phyloP scores from a whole-genome alignment of 2,329 filamentous ascomycete species.

The Trichoderma koningiopsis region DNA sequence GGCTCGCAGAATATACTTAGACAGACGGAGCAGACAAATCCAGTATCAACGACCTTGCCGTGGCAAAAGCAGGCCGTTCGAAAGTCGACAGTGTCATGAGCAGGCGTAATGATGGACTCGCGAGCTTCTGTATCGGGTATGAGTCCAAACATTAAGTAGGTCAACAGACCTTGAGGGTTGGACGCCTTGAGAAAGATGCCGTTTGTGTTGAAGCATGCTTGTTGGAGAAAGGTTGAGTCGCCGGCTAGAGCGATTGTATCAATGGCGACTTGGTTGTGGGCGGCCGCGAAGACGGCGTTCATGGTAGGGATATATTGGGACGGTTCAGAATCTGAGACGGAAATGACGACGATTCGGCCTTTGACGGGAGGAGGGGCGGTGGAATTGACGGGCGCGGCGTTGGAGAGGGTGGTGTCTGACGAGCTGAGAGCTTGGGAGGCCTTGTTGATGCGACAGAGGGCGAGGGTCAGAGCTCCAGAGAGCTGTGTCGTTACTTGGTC shows the following conservation, averaged over 20 bases:
- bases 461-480: constrained; percentile 86
- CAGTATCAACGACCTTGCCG: constrained; percentile 83
- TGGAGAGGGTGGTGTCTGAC: constrained; percentile 36
- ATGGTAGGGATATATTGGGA: constrained; percentile 97
- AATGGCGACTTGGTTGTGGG: constrained; percentile 83
- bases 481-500: constrained; percentile 81
- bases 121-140: constrained; percentile 64
- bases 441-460: constrained; percentile 89
- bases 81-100: constrained; percentile 88
- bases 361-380: constrained; percentile 39
- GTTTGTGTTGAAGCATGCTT: constrained; percentile 69
- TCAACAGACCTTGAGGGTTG: constrained; percentile 72
- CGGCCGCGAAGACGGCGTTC: constrained; percentile 96
- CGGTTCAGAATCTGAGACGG: constrained; percentile 81
- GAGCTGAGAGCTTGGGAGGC: constrained; percentile 66
- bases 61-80: constrained; percentile 99
- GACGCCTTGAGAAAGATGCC: constrained; percentile 57
- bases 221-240: constrained; percentile 88
- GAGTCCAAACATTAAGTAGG: constrained; percentile 94
- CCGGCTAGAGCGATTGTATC: constrained; percentile 87
- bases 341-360: constrained; percentile 80
- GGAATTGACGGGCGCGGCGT: constrained; percentile 29
- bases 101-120: constrained; percentile 72
- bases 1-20: constrained; percentile 85
- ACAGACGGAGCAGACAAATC: constrained; percentile 95